Percentiles rank a stretch among this genome's conserved stretches.
These are phyloP conservation scores for Penicillium steckii DNA, from an alignment of 495 filamentous ascomycete genomes.

Conservation along the genomic window DNA sequence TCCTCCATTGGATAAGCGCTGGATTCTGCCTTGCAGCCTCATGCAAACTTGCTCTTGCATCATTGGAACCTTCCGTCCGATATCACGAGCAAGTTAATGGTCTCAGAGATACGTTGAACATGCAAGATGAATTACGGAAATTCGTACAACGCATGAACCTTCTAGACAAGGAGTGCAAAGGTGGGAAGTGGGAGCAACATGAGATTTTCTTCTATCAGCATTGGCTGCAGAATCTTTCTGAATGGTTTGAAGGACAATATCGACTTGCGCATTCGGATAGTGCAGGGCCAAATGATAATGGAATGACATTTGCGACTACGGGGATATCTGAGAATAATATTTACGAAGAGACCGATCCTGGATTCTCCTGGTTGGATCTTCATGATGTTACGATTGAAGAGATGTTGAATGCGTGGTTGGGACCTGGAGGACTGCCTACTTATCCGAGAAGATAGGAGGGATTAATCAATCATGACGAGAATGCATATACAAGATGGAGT, in stretches of 20 bases:
- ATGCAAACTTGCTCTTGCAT: constrained; percentile 15
- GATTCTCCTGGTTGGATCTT: constrained; percentile 12
- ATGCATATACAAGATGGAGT: no score
- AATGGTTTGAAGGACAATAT: constrained; percentile 16
- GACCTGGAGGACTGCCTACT: constrained; percentile 8
- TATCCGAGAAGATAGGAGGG: no score
- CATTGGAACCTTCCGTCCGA: constrained; percentile 15
- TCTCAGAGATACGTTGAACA: constrained; percentile 9
- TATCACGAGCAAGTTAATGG: constrained; percentile 9
- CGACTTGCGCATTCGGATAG: constrained; percentile 11
- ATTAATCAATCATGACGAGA: no score
- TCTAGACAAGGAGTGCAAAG: constrained; percentile 9
- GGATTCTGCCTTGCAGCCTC: constrained; percentile 16
- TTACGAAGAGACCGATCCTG: constrained; percentile 6
- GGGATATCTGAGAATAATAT: constrained; percentile 7
- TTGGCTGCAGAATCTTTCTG: constrained; percentile 9
- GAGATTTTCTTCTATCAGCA: constrained; percentile 11
- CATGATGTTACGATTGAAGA: constrained; percentile 16
- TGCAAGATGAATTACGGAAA: constrained; percentile 1
- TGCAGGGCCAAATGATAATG: constrained; percentile 6
- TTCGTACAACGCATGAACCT: constrained; percentile 8
- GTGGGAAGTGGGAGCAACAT: constrained; percentile 7
- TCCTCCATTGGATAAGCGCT: constrained; percentile 11
- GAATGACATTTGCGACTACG: constrained; percentile 4
- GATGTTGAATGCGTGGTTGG: constrained; percentile 13